Conservation (phyloP, 495 filamentous ascomycete genomes). For the Penicillium riverlandense region DNA sequence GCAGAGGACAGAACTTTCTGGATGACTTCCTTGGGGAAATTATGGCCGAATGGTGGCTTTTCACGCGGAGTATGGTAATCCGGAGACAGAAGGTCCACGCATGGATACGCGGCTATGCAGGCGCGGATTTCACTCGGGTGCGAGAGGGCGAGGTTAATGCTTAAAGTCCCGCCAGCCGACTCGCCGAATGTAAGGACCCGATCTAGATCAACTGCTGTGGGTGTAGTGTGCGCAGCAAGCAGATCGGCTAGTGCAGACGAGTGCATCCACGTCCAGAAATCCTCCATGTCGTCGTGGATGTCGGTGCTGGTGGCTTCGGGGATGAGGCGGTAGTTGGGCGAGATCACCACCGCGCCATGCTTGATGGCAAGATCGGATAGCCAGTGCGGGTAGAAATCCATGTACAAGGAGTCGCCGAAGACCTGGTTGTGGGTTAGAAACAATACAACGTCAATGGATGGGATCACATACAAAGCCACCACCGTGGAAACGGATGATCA, state of each 20-base stretch:
- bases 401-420: slow-evolving; percentile 22
- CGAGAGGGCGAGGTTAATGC: slow-evolving; percentile 18
- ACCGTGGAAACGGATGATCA: slow-evolving; percentile 25
- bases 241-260: slow-evolving; percentile 8
- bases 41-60: not conserved
- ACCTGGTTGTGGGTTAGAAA: slow-evolving; percentile 4
- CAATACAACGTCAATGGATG: not conserved
- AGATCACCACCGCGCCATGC: slow-evolving; percentile 32
- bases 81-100: slow-evolving; percentile 1
- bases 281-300: slow-evolving; percentile 40
- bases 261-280: slow-evolving; percentile 46
- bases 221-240: slow-evolving; percentile 8
- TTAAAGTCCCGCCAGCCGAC: slow-evolving; percentile 29
- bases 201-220: slow-evolving; percentile 16
- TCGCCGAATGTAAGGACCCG: slow-evolving; percentile 23
- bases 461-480: slow-evolving; percentile 25
- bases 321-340: slow-evolving; percentile 45
- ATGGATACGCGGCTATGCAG: slow-evolving; percentile 14
- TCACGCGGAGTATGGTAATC: too few species aligned
- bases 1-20: slow-evolving; percentile 3
- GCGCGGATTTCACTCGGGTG: slow-evolving; percentile 16
- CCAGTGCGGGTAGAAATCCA: slow-evolving; percentile 25
- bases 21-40: slow-evolving; percentile 7
- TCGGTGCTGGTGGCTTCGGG: slow-evolving; percentile 41
- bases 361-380: slow-evolving; percentile 21